These are phyloP conservation scores for Hansfordia pulvinata DNA, from an alignment of 2,329 filamentous ascomycete genomes.

Conservation along the genomic window DNA sequence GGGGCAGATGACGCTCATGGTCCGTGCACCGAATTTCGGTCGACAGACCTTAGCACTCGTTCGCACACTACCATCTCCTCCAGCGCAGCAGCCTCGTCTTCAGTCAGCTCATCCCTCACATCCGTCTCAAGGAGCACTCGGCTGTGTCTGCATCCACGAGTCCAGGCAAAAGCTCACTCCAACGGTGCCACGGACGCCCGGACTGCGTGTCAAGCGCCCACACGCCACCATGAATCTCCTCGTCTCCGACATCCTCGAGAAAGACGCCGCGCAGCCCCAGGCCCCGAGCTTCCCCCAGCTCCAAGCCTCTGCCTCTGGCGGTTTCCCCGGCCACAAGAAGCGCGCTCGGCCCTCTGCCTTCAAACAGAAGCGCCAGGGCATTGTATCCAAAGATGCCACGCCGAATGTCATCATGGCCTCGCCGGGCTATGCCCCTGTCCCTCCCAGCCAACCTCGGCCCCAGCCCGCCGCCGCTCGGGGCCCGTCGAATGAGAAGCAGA, in stretches of 20 bases:
- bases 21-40: no score
- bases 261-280: slow-evolving; percentile 42
- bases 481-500: slow-evolving; percentile 54
- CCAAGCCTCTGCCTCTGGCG: slow-evolving; percentile 50
- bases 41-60: no score
- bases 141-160: no score
- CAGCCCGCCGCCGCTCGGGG: slow-evolving; percentile 5
- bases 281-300: slow-evolving; percentile 50
- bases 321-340: slow-evolving; percentile 81
- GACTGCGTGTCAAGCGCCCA: neutral
- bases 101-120: no score
- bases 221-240: no score
- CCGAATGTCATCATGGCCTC: slow-evolving; percentile 8
- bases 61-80: no score
- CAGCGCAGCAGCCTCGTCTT: no score
- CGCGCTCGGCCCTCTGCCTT: slow-evolving; percentile 63
- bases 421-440: no score
- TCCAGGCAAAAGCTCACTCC: no score
- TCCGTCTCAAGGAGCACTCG: no score
- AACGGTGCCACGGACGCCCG: no score
- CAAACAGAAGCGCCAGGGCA: slow-evolving; percentile 49
- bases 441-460: slow-evolving; percentile 6
- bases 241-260: slow-evolving; percentile 70
- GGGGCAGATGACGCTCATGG: no score
- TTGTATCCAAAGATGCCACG: slow-evolving; percentile 12